Base-by-base conservation (phyloP, 257 asterid species). In the Haberlea rhodopensis region DNA sequence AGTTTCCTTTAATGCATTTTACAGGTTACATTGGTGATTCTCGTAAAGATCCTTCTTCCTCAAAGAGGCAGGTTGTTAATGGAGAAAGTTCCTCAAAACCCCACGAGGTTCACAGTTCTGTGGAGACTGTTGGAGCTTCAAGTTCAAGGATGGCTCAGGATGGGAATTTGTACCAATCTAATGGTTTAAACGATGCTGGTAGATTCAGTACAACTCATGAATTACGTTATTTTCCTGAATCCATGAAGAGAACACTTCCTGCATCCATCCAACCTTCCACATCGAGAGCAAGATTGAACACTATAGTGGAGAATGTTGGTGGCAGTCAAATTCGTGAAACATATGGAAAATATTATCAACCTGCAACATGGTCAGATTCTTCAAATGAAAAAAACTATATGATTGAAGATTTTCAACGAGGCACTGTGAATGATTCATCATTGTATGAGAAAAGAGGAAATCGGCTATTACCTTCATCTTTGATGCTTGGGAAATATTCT, bases 401-500 rank as follows among this genome's bases (percentile, higher is more conserved):
- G 73, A 67, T 58, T n/a, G 94, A 71, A 64, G 70, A 60, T 57
- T 56, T 49, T 49, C 46, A 61, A 9, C 60, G 79, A 67, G 75
- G 77, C 65, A 52, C 49, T 63, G 70, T 69, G 46, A 76, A 48
- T 62, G 81, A 79, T 59, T 65, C 72, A 18, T 75, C 76, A 45
- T 53, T 69, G 64, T 57, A 73, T 62, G 88, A 82, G 53, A 82
- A 71, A 67, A 81, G 60, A 53, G 87, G 88, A 74, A 82, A 32
- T 75, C 84, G 91, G 77, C 31, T 65, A 68, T 73, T 87, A 51
- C 99, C 99, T 53, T 61, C 75, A 32, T 76, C 95, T 52, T 58
- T 87, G 66, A 45, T 60, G 70, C 67, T 76, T 55, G 85, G 87
- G 27, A 82, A 72, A 68, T 67, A 81, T 71, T 46, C 84, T 55